Percentiles rank a stretch among this genome's conserved stretches.
These are phyloP conservation scores for Aureobasidium lini DNA, from an alignment of 2,329 filamentous ascomycete species.

Conservation along the genomic window DNA sequence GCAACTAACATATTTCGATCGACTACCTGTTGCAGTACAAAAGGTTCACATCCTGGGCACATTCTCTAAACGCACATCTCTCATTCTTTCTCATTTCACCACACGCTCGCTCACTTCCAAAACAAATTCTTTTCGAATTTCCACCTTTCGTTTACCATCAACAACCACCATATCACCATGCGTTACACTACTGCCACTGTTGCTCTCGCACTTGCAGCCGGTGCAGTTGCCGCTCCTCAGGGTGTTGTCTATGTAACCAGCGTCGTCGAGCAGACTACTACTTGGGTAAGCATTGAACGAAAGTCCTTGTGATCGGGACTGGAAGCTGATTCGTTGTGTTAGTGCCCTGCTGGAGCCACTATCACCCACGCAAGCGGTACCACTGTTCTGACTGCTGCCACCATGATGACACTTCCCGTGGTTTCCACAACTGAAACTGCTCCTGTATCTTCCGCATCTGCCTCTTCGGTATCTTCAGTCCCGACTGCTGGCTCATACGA, in stretches of 20 bases:
- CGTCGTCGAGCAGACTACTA: neutral
- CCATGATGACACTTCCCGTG: neutral
- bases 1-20: slow-evolving; percentile 2
- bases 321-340: neutral
- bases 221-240: neutral
- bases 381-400: slow-evolving; percentile 3
- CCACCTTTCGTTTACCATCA: neutral
- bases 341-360: slow-evolving; percentile 1
- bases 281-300: neutral
- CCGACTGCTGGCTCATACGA: neutral
- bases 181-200: slow-evolving; percentile 2
- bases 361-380: slow-evolving; percentile 5
- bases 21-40: neutral
- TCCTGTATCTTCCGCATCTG: neutral
- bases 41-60: neutral
- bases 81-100: neutral
- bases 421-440: neutral
- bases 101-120: neutral
- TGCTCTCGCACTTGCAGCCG: slow-evolving; percentile 1
- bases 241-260: slow-evolving; percentile 9
- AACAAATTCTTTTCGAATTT: neutral
- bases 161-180: neutral
- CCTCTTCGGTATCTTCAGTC: neutral
- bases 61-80: neutral
- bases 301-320: neutral